These are phyloP conservation scores for Halophytophthora polymorphica DNA, from an alignment of 352 stramenopile genomes.

Conservation along the genomic window DNA sequence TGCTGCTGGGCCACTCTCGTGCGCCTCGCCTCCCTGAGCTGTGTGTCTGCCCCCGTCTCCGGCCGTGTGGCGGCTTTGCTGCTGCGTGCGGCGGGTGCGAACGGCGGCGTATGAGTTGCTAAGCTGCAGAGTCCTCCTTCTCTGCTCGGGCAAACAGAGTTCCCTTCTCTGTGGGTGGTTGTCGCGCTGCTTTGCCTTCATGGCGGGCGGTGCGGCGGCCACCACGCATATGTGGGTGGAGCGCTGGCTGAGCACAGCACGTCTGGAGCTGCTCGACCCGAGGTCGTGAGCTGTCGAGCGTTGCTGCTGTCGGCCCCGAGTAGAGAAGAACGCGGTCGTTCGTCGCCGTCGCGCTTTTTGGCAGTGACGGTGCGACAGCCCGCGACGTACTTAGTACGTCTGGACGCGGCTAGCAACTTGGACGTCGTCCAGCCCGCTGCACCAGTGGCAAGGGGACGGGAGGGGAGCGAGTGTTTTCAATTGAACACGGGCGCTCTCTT, in stretches of 20 bases:
- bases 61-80: neutral
- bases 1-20: neutral
- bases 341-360: no score
- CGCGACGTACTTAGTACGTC: no score
- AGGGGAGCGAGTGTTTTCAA: neutral
- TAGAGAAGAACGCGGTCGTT: neutral
- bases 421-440: no score
- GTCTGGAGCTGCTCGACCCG: slow-evolving; percentile 7
- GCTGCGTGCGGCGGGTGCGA: slow-evolving; percentile 9
- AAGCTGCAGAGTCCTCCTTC: slow-evolving; percentile 83
- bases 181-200: neutral
- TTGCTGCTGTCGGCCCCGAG: neutral
- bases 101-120: slow-evolving; percentile 59
- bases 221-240: slow-evolving; percentile 46
- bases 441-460: neutral
- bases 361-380: no score
- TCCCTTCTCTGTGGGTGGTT: slow-evolving; percentile 80
- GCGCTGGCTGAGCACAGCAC: slow-evolving; percentile 15
- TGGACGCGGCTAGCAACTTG: no score
- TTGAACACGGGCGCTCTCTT: neutral
- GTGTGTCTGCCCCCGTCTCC: neutral
- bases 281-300: slow-evolving; percentile 40
- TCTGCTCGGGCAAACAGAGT: slow-evolving; percentile 89
- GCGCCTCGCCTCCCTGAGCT: no score
- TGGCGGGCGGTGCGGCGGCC: slow-evolving; percentile 3